A percentile compares a stretch with the other conserved stretches of the same genome.
Conservation (phyloP, 1,284 basidiomycete species). For the Cutaneotrichosporon sp. region DNA sequence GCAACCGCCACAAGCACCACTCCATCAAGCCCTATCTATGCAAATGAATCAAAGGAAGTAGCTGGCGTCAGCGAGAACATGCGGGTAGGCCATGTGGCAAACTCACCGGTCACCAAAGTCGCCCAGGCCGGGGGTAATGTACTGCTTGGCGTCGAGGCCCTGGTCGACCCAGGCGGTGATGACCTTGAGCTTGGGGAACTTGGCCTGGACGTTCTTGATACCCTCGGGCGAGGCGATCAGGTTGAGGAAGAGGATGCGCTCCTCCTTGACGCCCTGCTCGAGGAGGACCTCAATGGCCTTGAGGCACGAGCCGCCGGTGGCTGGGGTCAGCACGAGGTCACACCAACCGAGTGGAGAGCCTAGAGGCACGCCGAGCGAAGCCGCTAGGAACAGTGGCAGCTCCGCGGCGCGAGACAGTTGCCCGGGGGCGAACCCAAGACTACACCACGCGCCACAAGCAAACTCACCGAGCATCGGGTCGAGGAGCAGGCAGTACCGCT, state of each 20-base stretch:
- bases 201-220: constrained; percentile 74
- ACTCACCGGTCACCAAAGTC: constrained; percentile 79
- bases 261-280: constrained; percentile 75
- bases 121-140: constrained; percentile 78
- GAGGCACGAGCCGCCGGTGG: constrained; percentile 95
- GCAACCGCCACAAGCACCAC: not conserved
- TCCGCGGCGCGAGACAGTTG: too few relatives aligned
- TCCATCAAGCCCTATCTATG: constrained; percentile 4
- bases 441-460: not conserved
- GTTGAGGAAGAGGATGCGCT: constrained; percentile 96
- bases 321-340: constrained; percentile 55
- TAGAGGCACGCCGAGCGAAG: not conserved
- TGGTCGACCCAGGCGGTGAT: constrained; percentile 98
- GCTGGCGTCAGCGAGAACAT: constrained; percentile 20
- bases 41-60: constrained; percentile 30
- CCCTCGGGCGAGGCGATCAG: constrained; percentile 92
- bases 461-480: constrained; percentile 93
- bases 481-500: constrained; percentile 87
- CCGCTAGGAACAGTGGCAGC: not conserved
- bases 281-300: constrained; percentile 94
- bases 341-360: not conserved
- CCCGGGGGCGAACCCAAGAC: too few relatives aligned
- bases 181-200: constrained; percentile 79
- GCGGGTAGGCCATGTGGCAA: not conserved
- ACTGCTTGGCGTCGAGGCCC: constrained; percentile 72